Conservation (phyloP, 1,284 basidiomycete species). For the Ceratobasidium sp. region DNA sequence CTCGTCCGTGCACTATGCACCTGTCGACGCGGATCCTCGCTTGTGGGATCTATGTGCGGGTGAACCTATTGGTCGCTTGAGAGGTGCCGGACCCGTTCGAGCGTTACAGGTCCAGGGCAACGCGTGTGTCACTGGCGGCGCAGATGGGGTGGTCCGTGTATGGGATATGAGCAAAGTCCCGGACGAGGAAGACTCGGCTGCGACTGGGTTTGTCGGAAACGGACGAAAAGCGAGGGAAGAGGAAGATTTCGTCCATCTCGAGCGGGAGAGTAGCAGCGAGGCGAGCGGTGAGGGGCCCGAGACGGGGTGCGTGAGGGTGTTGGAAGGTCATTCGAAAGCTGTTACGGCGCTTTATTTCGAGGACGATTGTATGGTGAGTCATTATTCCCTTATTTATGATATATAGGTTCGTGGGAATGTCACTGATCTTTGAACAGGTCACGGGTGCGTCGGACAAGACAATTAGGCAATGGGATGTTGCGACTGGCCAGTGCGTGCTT, state of each 20-base stretch:
- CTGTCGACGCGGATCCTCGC: conserved; percentile 80
- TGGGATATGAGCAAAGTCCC: conserved; percentile 91
- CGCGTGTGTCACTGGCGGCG: conserved; percentile 90
- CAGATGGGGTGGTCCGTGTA: conserved; percentile 84
- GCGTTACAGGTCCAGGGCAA: conserved; percentile 94
- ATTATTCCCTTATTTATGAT: neutral
- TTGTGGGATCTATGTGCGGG: conserved; percentile 92
- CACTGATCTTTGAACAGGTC: conserved; percentile 66
- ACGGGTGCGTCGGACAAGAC: conserved; percentile 99
- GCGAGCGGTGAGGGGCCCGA: conserved; percentile 34
- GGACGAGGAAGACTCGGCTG: conserved; percentile 68
- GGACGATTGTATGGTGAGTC: conserved; percentile 86
- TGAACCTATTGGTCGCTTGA: conserved; percentile 81
- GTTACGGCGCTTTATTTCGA: conserved; percentile 97
- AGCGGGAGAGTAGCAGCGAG: conserved; percentile 52
- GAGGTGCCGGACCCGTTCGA: conserved; percentile 79
- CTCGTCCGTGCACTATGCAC: conserved; percentile 48
- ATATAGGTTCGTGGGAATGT: conserved; percentile 6
- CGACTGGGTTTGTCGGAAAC: conserved; percentile 36
- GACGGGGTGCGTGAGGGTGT: conserved; percentile 73
- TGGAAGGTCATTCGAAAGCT: conserved; percentile 93
- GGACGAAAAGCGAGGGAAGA: conserved; percentile 33
- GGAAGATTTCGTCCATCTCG: conserved; percentile 44
- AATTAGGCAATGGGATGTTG: conserved; percentile 96
- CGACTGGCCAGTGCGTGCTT: conserved; percentile 96